Base-by-base conservation (phyloP, 2,329 filamentous ascomycete species). In the Aspergillus phoenicis region DNA sequence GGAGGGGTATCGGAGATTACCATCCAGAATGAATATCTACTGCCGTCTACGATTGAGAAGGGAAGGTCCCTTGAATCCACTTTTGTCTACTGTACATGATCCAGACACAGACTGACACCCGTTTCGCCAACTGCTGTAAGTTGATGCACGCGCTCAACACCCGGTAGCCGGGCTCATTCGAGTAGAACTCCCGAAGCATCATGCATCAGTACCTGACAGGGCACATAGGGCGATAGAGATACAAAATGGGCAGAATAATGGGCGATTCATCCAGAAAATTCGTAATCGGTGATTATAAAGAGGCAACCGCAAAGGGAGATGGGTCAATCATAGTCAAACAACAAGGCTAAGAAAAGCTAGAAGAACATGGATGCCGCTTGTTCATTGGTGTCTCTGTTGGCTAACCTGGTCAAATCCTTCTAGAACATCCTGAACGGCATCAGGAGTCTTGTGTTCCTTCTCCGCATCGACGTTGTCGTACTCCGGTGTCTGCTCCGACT, bases 361-460 rank as follows among this genome's bases (percentile, higher is more conserved):
- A 55, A 28, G 13, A n/a, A 52, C 36, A 33, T 24, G 41, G 52
- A 28, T 28, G 26, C 45, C 11, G 48, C n/a, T 53, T 39, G 60
- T 54, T 38, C 52, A 53, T 67, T 66, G 73, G 54, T 67, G 70
- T 59, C 70, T 74, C 54, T 71, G 70, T 57, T 74, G 66, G 54
- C 72, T 75, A 48, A 74, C 72, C 62, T 77, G 65, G 17, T 84
- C 81, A 64, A 84, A 84, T 2, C 79, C 76, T 48, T 80, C 79
- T 38, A 84, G 71, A 60, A 83, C 81, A 58, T 75, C 81, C 58
- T 81, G 75, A 53, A 81, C 78, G 66, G 79, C 73, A 26, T 73
- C 73, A 8, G 75, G 73, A 7, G 58, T 8, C 51, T 52, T 58
- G 20, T 52, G 52, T 55, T 70, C 68, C 8, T 61, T 43, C 28